Conservation (phyloP, 1,284 basidiomycete genomes). For the Ceratobasidium sp. region DNA sequence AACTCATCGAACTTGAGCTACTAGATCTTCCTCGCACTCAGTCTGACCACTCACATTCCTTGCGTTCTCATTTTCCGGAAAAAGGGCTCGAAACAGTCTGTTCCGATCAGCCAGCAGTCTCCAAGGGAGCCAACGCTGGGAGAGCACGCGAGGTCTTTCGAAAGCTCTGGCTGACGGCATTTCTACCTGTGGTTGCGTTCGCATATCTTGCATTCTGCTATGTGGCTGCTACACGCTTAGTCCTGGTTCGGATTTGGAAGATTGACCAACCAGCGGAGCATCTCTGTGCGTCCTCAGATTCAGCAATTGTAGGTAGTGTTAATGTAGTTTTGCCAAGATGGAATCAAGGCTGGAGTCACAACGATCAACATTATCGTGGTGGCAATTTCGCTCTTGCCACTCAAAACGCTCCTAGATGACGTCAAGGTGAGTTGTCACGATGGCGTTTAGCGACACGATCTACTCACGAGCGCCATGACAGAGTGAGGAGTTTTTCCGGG, state of each 20-base stretch:
- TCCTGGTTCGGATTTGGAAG: not conserved
- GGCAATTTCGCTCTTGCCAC: constrained; percentile 1
- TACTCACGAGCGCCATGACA: too few relatives aligned
- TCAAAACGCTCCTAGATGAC: constrained; percentile 47
- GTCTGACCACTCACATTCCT: too few relatives aligned
- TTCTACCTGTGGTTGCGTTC: constrained; percentile 1
- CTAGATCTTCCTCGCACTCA: too few relatives aligned
- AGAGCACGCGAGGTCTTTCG: not conserved
- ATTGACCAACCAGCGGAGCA: not conserved
- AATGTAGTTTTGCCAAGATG: constrained; percentile 3
- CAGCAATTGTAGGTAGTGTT: too few relatives aligned
- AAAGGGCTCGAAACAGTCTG: too few relatives aligned
- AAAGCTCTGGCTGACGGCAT: constrained; percentile 14
- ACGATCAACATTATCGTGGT: constrained; percentile 11
- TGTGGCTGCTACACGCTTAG: not conserved
- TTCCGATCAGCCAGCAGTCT: too few relatives aligned
- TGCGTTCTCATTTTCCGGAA: too few relatives aligned
- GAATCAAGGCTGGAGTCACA: constrained; percentile 25
- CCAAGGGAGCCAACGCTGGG: too few relatives aligned
- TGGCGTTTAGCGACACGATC: too few relatives aligned
- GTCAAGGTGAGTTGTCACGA: constrained; percentile 49
- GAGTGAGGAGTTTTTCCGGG: constrained; percentile 18
- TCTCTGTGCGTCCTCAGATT: constrained; percentile 5
- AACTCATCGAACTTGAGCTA: too few relatives aligned
- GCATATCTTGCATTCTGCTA: constrained; percentile 12